A percentile compares a stretch with the other conserved stretches of the same genome.
These are phyloP conservation scores for Diutina siamensis DNA, from an alignment of 1,139 yeast genomes.

Conservation along the genomic window DNA sequence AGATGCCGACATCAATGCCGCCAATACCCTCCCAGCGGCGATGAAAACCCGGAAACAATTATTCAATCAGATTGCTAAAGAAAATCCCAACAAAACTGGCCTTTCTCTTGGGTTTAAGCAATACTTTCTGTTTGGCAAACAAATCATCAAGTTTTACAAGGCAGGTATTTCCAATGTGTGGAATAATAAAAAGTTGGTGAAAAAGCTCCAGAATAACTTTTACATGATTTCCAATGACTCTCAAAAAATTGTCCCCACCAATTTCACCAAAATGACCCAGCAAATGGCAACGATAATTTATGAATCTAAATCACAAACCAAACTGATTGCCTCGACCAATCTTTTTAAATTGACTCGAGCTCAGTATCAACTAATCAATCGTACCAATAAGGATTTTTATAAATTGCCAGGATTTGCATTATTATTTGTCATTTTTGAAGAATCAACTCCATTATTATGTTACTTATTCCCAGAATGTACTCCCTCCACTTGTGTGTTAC, in stretches of 20 bases:
- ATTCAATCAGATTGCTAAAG: neutral
- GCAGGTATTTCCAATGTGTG: constrained; percentile 42
- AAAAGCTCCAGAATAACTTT: constrained; percentile 15
- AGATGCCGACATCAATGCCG: constrained; percentile 1
- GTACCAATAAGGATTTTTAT: constrained; percentile 45
- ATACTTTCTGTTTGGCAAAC: constrained; percentile 26
- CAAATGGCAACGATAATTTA: constrained; percentile 27
- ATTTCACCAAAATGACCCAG: constrained; percentile 17
- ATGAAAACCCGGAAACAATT: neutral
- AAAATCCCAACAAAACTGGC: constrained; percentile 8
- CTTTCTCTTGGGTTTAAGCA: constrained; percentile 22
- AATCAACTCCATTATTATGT: constrained; percentile 51
- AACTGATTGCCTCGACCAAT: constrained; percentile 10
- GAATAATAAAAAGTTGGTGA: constrained; percentile 21
- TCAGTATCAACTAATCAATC: constrained; percentile 42
- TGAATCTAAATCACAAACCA: constrained; percentile 19
- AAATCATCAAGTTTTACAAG: constrained; percentile 35
- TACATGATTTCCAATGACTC: constrained; percentile 17
- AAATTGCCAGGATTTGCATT: constrained; percentile 57
- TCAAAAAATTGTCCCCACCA: constrained; percentile 11
- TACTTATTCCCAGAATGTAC: constrained; percentile 48
- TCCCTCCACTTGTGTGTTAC: constrained; percentile 61
- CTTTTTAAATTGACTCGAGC: constrained; percentile 35
- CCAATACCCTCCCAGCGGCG: neutral
- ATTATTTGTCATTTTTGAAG: constrained; percentile 47